These are phyloP conservation scores for Aspergillus sclerotialis DNA, from an alignment of 2,329 filamentous ascomycete genomes.

Conservation along the genomic window DNA sequence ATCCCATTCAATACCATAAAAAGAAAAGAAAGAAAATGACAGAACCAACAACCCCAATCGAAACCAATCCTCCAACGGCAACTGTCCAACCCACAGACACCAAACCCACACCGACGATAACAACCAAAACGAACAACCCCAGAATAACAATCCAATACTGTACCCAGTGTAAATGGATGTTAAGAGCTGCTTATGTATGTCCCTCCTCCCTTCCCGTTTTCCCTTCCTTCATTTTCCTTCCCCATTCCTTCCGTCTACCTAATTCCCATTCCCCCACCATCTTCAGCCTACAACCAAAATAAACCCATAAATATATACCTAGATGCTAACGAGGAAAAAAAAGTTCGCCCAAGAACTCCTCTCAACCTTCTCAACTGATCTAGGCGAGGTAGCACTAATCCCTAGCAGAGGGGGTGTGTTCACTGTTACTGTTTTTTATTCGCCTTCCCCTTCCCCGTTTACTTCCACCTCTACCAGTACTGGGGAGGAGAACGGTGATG, in stretches of 20 bases:
- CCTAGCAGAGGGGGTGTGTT: slow-evolving; percentile 82
- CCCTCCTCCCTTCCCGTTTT: slow-evolving; percentile 3
- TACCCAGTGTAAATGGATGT: slow-evolving; percentile 90
- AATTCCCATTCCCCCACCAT: no score
- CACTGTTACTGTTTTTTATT: slow-evolving; percentile 56
- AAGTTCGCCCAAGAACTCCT: slow-evolving; percentile 93
- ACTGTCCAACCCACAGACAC: neutral
- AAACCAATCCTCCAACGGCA: neutral
- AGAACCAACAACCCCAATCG: slow-evolving; percentile 6
- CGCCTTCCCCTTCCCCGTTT: no score
- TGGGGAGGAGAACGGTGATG: slow-evolving; percentile 16
- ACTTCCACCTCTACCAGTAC: no score
- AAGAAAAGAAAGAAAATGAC: slow-evolving; percentile 8
- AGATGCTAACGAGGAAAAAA: slow-evolving; percentile 1
- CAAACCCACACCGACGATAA: slow-evolving; percentile 1
- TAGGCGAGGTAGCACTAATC: slow-evolving; percentile 83
- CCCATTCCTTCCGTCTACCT: no score
- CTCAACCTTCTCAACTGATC: slow-evolving; percentile 75
- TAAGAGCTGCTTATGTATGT: slow-evolving; percentile 75
- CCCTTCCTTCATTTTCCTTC: slow-evolving; percentile 2
- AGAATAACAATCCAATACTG: slow-evolving; percentile 85
- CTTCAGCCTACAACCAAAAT: neutral
- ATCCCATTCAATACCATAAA: neutral
- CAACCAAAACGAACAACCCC: slow-evolving; percentile 31
- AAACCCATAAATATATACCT: neutral